Percentiles rank a stretch among this genome's conserved stretches.
phyloP scores from a whole-genome alignment of 2,329 filamentous ascomycete species.

The Alternaria sp. region DNA sequence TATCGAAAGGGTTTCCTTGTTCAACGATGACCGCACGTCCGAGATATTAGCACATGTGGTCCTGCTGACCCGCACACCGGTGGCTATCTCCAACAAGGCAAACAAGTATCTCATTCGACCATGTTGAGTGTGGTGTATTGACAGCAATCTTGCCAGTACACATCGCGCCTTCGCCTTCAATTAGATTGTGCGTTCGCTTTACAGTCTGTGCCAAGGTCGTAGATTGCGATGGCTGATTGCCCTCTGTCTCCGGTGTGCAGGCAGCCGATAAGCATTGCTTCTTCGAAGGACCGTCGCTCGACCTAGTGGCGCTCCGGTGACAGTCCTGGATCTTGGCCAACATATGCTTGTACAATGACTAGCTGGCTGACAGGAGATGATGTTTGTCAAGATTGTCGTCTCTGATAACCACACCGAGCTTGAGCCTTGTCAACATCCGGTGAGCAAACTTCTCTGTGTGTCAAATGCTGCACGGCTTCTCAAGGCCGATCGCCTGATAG shows the following conservation, averaged over 20 bases:
- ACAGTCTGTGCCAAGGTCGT: background rate
- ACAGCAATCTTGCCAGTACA: background rate
- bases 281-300: background rate
- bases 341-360: background rate
- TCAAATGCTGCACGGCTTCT: background rate
- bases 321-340: background rate
- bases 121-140: background rate
- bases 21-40: background rate
- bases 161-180: background rate
- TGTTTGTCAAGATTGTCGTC: conserved; percentile 3
- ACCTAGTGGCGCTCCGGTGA: background rate
- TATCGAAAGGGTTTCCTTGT: background rate
- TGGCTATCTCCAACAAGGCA: background rate
- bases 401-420: background rate
- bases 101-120: background rate
- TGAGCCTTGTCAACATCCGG: conserved; percentile 3
- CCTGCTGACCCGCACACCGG: background rate
- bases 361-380: background rate
- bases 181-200: background rate
- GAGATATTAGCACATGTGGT: background rate
- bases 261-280: background rate
- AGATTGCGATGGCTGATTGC: background rate
- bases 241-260: conserved; percentile 1
- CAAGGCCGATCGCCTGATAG: background rate
- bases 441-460: background rate